Conservation (phyloP, 176 grass and related monocot genomes). For the Tillandsia leiboldiana region DNA sequence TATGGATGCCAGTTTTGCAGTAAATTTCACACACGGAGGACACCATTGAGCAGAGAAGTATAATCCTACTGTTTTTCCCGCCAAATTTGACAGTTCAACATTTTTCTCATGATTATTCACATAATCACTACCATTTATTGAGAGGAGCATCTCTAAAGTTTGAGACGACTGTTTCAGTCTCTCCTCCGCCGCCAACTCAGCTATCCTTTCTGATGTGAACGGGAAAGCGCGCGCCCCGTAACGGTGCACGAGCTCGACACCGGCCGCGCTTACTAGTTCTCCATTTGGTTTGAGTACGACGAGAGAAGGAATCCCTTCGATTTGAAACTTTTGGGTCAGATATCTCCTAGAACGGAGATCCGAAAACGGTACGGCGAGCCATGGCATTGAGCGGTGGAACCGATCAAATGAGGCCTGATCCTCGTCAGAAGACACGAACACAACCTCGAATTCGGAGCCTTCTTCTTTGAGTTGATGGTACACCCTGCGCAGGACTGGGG, state of each 20-base stretch:
- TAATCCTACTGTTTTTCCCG: slow-evolving; percentile 52
- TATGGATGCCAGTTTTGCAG: slow-evolving; percentile 36
- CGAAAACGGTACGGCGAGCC: slow-evolving; percentile 48
- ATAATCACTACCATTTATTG: slow-evolving; percentile 32
- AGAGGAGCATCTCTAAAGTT: slow-evolving; percentile 56
- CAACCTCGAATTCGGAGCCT: slow-evolving; percentile 34
- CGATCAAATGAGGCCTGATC: slow-evolving; percentile 43
- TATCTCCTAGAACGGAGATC: slow-evolving; percentile 39
- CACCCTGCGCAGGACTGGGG: slow-evolving; percentile 34
- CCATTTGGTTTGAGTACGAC: slow-evolving; percentile 28
- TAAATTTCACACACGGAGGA: slow-evolving; percentile 48
- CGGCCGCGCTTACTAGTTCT: slow-evolving; percentile 18
- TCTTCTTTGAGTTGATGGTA: slow-evolving; percentile 28
- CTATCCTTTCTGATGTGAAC: slow-evolving; percentile 38
- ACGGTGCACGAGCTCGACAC: slow-evolving; percentile 40
- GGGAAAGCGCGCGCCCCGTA: slow-evolving; percentile 44
- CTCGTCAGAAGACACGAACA: slow-evolving; percentile 62
- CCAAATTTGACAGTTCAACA: slow-evolving; percentile 28
- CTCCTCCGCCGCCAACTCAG: slow-evolving; percentile 44
- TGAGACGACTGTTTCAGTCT: slow-evolving; percentile 42
- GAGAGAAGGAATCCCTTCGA: slow-evolving; percentile 56
- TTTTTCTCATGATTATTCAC: slow-evolving; percentile 24
- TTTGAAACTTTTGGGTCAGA: slow-evolving; percentile 42
- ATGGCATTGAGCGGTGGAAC: slow-evolving; percentile 54
- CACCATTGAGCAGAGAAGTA: slow-evolving; percentile 47